These are phyloP conservation scores for Lunularia cruciata DNA, from an alignment of 225 moss, liverwort and hornwort species.

Conservation along the genomic window DNA sequence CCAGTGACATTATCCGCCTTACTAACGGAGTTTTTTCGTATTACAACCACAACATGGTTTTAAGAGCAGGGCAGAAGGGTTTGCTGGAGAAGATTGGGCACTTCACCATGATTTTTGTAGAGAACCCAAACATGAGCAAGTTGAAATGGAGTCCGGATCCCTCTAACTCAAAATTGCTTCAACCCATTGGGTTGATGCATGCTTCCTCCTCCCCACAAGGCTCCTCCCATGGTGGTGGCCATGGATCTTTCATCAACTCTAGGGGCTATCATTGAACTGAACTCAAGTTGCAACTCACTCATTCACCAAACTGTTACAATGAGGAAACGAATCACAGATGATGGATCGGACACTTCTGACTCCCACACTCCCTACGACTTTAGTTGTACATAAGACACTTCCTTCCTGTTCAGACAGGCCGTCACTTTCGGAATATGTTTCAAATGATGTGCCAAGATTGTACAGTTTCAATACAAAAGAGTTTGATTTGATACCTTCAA, in stretches of 20 bases:
- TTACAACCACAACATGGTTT: slow-evolving; percentile 69
- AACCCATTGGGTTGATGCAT: slow-evolving; percentile 42
- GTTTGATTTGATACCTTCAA: too few species aligned
- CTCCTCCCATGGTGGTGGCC: not conserved
- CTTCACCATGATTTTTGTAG: slow-evolving; percentile 74
- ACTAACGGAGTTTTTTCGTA: slow-evolving; percentile 69
- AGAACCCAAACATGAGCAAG: slow-evolving; percentile 68
- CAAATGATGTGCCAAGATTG: too few species aligned
- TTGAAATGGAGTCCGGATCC: slow-evolving; percentile 64
- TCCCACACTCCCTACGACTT: too few species aligned
- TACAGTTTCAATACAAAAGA: too few species aligned
- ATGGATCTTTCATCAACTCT: slow-evolving; percentile 3
- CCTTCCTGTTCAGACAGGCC: too few species aligned
- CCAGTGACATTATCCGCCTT: slow-evolving; percentile 80
- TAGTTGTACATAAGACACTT: too few species aligned
- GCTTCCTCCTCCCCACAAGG: slow-evolving; percentile 21
- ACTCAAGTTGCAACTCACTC: too few species aligned
- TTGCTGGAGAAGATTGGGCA: slow-evolving; percentile 71
- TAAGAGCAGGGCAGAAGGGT: slow-evolving; percentile 84
- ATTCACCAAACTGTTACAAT: too few species aligned
- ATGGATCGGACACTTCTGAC: too few species aligned
- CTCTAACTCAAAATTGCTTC: slow-evolving; percentile 48
- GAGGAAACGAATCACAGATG: too few species aligned
- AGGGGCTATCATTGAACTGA: slow-evolving; percentile 7
- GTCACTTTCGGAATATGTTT: too few species aligned